Evolutionary conservation across 768 basidiomycete genomes (phyloP).

Genomic region (Rhizopogon sp.): DNA sequence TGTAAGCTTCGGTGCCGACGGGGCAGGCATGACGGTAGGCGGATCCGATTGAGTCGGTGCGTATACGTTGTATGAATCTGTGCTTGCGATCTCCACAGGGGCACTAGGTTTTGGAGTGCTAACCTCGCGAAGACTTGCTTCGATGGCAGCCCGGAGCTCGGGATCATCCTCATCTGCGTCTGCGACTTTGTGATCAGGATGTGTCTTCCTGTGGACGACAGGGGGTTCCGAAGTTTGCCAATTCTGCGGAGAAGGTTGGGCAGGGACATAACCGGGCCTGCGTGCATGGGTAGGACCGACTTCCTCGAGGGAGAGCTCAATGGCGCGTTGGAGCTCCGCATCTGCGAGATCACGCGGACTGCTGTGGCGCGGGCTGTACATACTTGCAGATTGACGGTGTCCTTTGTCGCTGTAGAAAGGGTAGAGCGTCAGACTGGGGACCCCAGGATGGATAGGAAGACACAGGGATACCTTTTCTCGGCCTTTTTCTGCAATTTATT

Average conservation of each 20-base stretch:
- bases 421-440: not conserved
- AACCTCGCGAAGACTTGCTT: constrained; percentile 88
- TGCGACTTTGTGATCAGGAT: constrained; percentile 25
- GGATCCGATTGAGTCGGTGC: constrained; percentile 40
- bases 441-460: not conserved
- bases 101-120: constrained; percentile 76
- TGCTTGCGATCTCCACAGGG: constrained; percentile 55
- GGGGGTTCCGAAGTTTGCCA: constrained; percentile 72
- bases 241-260: constrained; percentile 46
- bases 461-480: constrained; percentile 45
- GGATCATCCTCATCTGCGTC: constrained; percentile 83
- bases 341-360: constrained; percentile 65
- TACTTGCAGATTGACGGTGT: constrained; percentile 52
- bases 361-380: constrained; percentile 49
- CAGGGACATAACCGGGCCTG: constrained; percentile 65
- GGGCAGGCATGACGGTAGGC: constrained; percentile 34
- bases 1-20: constrained; percentile 50
- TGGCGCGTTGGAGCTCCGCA: constrained; percentile 89
- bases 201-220: constrained; percentile 48
- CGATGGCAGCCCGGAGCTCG: constrained; percentile 89
- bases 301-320: constrained; percentile 86
- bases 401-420: constrained; percentile 33
- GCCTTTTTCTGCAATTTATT: constrained; percentile 67
- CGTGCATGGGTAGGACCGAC: constrained; percentile 44
- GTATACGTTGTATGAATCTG: constrained; percentile 35